Base-by-base conservation (phyloP, 352 stramenopile species). In the Pythium monospermum region DNA sequence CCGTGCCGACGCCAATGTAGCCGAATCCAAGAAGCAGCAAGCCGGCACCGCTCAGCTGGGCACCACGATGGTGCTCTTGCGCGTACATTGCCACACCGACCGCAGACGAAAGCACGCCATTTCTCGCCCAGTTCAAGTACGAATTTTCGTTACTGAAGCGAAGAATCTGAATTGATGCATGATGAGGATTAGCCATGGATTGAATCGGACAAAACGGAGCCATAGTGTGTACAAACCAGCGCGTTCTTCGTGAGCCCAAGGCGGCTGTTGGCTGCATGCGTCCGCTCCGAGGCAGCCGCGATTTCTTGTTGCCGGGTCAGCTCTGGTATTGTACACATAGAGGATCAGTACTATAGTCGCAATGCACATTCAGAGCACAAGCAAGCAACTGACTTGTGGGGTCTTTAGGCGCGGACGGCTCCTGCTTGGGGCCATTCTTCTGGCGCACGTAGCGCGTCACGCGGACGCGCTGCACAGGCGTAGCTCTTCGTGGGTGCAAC, bases 111-210 rank as follows among this genome's bases (percentile, higher is more conserved):
- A 94, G 38, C 35, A 94, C 83, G 27, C 83, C 83, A 46, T 94
- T 94, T 59, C 83, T 70, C 30, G 83, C 80, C 83, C 83, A 94
- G 61, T 94, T 94, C 51, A 94, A 48, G 53, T 91, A 94, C 64
- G 83, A 94, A 59, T 88, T 90, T 51, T 94, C 83, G 42, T 94
- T 94, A 57, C 76, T 88, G 57, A 94, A 94, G 54, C 83, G 80
- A 27, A 94, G 67, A 19, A 73, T 57, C 83, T 93, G 53, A 3
- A 58, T 1, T 31, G 15, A 56, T 19, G 7, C 45, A 48, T 26
- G 26, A 46, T 65, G 33, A 70, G 44, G 26, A 21, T 13, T 4
- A 4, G 4, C n/a, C 2, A 22, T 46, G 15, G 4, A 26, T 25
- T n/a, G n/a, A n/a, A n/a, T 16, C 18, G 3, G 7, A 55, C 32